Conservation (phyloP, 768 basidiomycete species). For the Austroboletus eburneus region DNA sequence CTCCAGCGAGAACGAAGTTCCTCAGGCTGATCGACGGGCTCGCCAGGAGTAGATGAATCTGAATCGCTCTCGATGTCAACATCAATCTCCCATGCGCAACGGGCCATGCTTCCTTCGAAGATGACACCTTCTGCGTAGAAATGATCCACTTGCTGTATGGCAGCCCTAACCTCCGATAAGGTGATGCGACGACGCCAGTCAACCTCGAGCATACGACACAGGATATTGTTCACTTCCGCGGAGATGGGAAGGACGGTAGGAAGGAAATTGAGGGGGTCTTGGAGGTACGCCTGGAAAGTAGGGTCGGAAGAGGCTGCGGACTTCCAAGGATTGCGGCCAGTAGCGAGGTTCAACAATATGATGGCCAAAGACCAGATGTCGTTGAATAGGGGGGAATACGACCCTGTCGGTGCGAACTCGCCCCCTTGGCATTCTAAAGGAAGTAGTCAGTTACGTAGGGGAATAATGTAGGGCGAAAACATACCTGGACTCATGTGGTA, state of each 20-base stretch:
- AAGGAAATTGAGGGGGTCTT: slow-evolving; percentile 75
- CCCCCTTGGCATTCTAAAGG: slow-evolving; percentile 80
- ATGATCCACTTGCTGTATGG: slow-evolving; percentile 51
- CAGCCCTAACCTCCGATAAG: slow-evolving; percentile 46
- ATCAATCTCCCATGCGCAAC: slow-evolving; percentile 73
- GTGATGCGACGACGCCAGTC: slow-evolving; percentile 56
- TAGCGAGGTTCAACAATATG: slow-evolving; percentile 92
- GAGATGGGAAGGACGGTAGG: slow-evolving; percentile 82
- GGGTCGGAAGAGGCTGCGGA: slow-evolving; percentile 78
- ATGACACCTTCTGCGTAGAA: slow-evolving; percentile 75
- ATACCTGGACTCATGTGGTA: slow-evolving; percentile 96
- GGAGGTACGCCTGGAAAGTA: slow-evolving; percentile 85
- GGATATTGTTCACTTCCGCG: slow-evolving; percentile 62
- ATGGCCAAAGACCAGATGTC: slow-evolving; percentile 98
- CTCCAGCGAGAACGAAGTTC: slow-evolving; percentile 57
- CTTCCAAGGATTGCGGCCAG: slow-evolving; percentile 95
- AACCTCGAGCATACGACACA: slow-evolving; percentile 68
- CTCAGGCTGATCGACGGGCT: slow-evolving; percentile 36
- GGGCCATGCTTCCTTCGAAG: slow-evolving; percentile 78
- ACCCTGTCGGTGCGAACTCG: slow-evolving; percentile 52
- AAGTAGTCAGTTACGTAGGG: slow-evolving; percentile 21
- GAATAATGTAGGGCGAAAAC: slow-evolving; percentile 20
- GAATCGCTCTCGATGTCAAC: slow-evolving; percentile 61
- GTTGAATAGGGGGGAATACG: slow-evolving; percentile 84
- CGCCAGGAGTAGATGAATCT: slow-evolving; percentile 48